Base-by-base conservation (phyloP, 768 basidiomycete species). In the Trichaptum fuscoviolaceum region DNA sequence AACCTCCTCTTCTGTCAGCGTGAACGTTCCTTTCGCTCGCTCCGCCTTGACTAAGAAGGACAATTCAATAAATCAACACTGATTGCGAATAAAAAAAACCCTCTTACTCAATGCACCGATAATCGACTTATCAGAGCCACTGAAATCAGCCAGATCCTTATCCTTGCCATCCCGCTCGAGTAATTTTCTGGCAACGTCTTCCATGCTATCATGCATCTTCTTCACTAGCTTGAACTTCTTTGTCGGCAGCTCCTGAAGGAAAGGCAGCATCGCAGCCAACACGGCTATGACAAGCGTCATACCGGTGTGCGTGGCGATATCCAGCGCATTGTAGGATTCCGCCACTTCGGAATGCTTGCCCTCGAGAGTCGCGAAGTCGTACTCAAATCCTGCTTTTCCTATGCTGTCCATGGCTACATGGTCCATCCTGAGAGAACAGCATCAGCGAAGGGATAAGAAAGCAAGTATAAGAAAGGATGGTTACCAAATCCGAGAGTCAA, bases 231-330 rank as follows among this genome's bases (percentile, higher is more conserved):
- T 75, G 12, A 85, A 85, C 71, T 87, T 87, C 74, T 82, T 80
- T 4, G 87, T 85, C 15, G 81, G 81, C 18, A 87, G 79, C 27
- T 79, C 79, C 17, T 87, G 71, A 61, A 88, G 81, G 57, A 83
- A 79, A 2, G 87, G 87, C 27, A 84, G 81, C 18, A 85, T 73
- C 85, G 84, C 87, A 65, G 88, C 87, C 26, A 88, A 76, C 42
- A 87, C 84, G 52, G 85, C 83, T 80, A 87, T 87, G 69, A 87
- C 87, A 71, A 87, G 87, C 3, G 85, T 85, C 62, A 83, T 81
- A n/a, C 42, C 42, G 42, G 79, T 84, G 70, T 86, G 82, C 71
- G 87, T 82, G 61, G 82, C 83, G 71, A 87, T 87, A n/a, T 85
- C 87, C 26, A 88, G 75, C 27, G 82, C 81, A 69, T 88, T 85